Conservation (phyloP, 805 yeast genomes). For the Candida adriatica region DNA sequence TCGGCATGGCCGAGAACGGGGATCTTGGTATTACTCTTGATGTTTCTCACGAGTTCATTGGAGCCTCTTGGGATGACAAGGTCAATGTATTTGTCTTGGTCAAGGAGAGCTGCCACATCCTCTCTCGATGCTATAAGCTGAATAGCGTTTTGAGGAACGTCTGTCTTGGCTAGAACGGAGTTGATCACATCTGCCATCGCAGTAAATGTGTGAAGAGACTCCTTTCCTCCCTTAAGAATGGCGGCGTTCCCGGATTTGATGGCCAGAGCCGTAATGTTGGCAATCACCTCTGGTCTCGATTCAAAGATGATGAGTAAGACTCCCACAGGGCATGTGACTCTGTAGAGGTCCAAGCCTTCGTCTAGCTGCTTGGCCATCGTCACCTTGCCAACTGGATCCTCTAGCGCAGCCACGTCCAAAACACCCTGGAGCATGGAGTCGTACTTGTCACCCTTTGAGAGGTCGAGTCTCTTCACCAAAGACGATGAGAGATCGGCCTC, state of each 20-base stretch:
- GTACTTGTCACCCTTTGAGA: constrained; percentile 75
- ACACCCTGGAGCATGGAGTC: constrained; percentile 95
- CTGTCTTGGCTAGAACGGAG: constrained; percentile 48
- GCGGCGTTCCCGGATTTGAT: constrained; percentile 97
- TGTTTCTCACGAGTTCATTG: constrained; percentile 79
- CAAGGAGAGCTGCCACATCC: constrained; percentile 77
- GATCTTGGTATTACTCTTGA: constrained; percentile 83
- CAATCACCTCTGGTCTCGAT: constrained; percentile 96
- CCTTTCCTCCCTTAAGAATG: constrained; percentile 95
- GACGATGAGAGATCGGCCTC: constrained; percentile 58
- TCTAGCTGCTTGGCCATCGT: constrained; percentile 81
- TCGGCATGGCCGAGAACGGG: constrained; percentile 99
- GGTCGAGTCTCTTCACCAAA: constrained; percentile 76
- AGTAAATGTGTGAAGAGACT: constrained; percentile 76
- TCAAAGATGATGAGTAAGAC: constrained; percentile 90
- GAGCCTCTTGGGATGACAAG: constrained; percentile 98
- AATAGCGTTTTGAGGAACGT: constrained; percentile 74
- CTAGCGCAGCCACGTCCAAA: constrained; percentile 79
- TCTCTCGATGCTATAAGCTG: constrained; percentile 86
- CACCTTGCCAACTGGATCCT: constrained; percentile 89
- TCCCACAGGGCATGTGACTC: constrained; percentile 93
- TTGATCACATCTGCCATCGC: constrained; percentile 72
- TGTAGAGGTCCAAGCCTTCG: constrained; percentile 75
- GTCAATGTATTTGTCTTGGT: constrained; percentile 86
- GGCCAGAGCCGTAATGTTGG: constrained; percentile 92